Evolutionary conservation across 83 land plant genomes (phyloP).

Genomic region (Picea engelmannii): DNA sequence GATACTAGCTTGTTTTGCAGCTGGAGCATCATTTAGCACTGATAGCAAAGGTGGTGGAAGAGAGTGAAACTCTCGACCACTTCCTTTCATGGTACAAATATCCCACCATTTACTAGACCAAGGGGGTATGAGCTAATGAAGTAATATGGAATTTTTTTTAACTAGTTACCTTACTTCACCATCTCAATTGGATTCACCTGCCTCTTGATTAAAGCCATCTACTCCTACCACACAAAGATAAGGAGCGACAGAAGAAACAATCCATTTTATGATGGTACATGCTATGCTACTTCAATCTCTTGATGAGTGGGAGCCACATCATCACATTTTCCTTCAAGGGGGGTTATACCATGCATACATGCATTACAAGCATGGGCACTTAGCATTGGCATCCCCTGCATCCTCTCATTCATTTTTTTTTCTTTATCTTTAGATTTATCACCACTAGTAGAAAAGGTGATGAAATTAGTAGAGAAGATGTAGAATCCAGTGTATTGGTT

Average conservation of each 20-base stretch:
- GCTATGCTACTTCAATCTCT: conserved; percentile 83
- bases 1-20: conserved; percentile 98
- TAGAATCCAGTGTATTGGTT: not conserved
- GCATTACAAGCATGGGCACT: conserved; percentile 5
- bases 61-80: conserved; percentile 89
- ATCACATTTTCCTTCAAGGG: conserved; percentile 23
- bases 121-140: conserved; percentile 67
- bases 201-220: conserved; percentile 31
- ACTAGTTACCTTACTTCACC: conserved; percentile 49
- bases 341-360: too few relatives aligned
- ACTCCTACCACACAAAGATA: conserved; percentile 42
- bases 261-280: conserved; percentile 98
- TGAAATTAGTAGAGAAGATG: conserved; percentile 15
- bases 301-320: conserved; percentile 85
- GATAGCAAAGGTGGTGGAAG: conserved; percentile 96
- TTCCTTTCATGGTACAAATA: conserved; percentile 99
- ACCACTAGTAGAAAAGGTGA: conserved; percentile 4
- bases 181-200: conserved; percentile 38
- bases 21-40: conserved; percentile 87
- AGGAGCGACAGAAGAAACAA: conserved; percentile 73
- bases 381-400: conserved; percentile 37
- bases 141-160: conserved; percentile 55
- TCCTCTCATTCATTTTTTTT: conserved; percentile 26
- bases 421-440: conserved; percentile 16
- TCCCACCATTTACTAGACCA: conserved; percentile 88